Evolutionary conservation across 768 basidiomycete genomes (phyloP).

Genomic region (Hygrophorus pudorinus): DNA sequence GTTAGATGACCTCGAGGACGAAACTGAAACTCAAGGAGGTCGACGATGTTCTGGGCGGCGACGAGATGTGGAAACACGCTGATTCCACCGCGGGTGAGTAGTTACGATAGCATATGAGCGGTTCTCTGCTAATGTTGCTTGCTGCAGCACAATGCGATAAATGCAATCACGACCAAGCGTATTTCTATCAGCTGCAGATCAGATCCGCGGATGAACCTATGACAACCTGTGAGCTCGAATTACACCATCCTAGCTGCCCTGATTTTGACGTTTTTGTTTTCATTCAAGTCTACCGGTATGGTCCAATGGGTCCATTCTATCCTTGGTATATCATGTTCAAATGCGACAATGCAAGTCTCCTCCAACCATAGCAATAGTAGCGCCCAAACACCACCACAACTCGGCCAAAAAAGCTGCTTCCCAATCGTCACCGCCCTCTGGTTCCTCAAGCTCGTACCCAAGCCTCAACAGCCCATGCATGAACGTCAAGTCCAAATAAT

Average conservation of each 20-base stretch:
- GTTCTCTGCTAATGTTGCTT: no score
- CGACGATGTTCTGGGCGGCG: slow-evolving; percentile 93
- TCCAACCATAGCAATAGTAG: slow-evolving; percentile 65
- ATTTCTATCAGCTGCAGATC: slow-evolving; percentile 95
- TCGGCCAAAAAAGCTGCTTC: slow-evolving; percentile 84
- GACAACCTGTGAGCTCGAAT: slow-evolving; percentile 48
- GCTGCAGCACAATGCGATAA: slow-evolving; percentile 30
- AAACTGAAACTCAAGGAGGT: slow-evolving; percentile 81
- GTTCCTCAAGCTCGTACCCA: slow-evolving; percentile 82
- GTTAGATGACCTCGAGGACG: slow-evolving; percentile 82
- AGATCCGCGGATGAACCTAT: slow-evolving; percentile 89
- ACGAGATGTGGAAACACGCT: slow-evolving; percentile 89
- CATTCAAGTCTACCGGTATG: slow-evolving; percentile 49
- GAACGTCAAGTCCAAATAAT: slow-evolving; percentile 93
- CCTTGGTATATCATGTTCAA: no score
- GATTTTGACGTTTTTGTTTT: neutral
- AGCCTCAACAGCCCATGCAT: slow-evolving; percentile 81
- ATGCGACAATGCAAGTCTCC: slow-evolving; percentile 46
- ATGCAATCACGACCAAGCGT: slow-evolving; percentile 80
- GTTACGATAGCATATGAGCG: neutral
- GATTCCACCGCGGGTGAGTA: slow-evolving; percentile 77
- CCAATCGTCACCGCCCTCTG: slow-evolving; percentile 63
- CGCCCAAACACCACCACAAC: slow-evolving; percentile 89
- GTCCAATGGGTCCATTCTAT: neutral
- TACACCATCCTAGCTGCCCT: neutral